A percentile compares a stretch with the other conserved stretches of the same genome.
These are phyloP conservation scores for Saccharomycopsis hybrid DNA, from an alignment of 1,139 yeast species.

Conservation along the genomic window DNA sequence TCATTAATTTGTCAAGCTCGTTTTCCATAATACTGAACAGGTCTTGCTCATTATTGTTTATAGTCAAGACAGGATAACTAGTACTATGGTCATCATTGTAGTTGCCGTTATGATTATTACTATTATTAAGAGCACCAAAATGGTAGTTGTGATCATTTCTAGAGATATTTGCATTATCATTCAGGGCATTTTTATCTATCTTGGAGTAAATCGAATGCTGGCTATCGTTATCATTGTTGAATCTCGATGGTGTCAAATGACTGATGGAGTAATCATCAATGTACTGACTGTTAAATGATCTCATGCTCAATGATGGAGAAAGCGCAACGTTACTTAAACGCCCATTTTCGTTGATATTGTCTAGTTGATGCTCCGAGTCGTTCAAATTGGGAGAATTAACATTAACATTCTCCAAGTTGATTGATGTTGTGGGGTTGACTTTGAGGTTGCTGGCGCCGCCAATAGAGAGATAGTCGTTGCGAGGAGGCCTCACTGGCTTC, in stretches of 20 bases:
- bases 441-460: slow-evolving; percentile 1
- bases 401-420: slow-evolving; percentile 16
- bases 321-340: background rate
- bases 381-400: slow-evolving; percentile 15
- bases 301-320: background rate
- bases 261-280: background rate
- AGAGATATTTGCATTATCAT: too few species aligned
- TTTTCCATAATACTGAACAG: slow-evolving; percentile 15
- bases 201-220: background rate
- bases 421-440: slow-evolving; percentile 11
- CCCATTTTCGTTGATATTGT: slow-evolving; percentile 1
- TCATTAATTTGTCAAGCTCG: slow-evolving; percentile 12
- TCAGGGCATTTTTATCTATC: background rate
- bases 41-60: slow-evolving; percentile 13
- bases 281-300: background rate
- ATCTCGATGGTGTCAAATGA: background rate
- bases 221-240: background rate
- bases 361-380: background rate
- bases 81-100: too few species aligned
- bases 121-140: too few species aligned
- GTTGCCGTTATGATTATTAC: too few species aligned
- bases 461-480: background rate
- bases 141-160: too few species aligned
- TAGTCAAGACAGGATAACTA: slow-evolving; percentile 7
- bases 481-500: slow-evolving; percentile 1